Percentiles rank a stretch among this genome's conserved stretches.
These are phyloP conservation scores for Aeminium ludgeri DNA, from an alignment of 495 filamentous ascomycete genomes.

Conservation along the genomic window DNA sequence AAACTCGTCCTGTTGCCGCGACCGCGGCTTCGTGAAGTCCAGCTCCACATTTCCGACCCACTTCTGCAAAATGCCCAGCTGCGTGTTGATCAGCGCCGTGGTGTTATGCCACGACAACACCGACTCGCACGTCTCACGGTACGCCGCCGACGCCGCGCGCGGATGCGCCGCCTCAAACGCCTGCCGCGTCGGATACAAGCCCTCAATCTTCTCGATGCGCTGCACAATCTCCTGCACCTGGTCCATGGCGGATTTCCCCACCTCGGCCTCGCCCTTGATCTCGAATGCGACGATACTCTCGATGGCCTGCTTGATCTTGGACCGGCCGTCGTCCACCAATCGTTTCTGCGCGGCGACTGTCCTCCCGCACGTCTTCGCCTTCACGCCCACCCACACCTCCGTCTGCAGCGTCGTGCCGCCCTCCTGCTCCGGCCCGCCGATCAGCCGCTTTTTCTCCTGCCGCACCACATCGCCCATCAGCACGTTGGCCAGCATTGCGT, in stretches of 20 bases:
- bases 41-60: conserved; percentile 96
- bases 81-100: conserved; percentile 91
- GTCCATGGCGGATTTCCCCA: conserved; percentile 64
- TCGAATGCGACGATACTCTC: conserved; percentile 83
- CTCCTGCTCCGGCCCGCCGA: conserved; percentile 62
- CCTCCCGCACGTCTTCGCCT: conserved; percentile 65
- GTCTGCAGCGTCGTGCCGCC: conserved; percentile 54
- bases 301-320: conserved; percentile 47
- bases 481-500: conserved; percentile 90
- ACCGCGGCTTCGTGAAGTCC: conserved; percentile 56
- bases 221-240: conserved; percentile 79
- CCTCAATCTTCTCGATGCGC: conserved; percentile 75
- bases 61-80: conserved; percentile 71
- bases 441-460: conserved; percentile 90
- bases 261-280: conserved; percentile 84
- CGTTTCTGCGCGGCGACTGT: conserved; percentile 56
- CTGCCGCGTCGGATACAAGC: conserved; percentile 61
- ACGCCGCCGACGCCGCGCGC: conserved; percentile 53
- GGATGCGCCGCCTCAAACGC: conserved; percentile 57
- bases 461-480: conserved; percentile 92
- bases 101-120: conserved; percentile 95
- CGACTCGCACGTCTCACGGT: conserved; percentile 63
- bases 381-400: conserved; percentile 81
- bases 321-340: conserved; percentile 18
- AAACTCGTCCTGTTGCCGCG: conserved; percentile 31